Conservation (phyloP, 192 early-diverging fungal genomes). For the Entomortierella chlamydospora region DNA sequence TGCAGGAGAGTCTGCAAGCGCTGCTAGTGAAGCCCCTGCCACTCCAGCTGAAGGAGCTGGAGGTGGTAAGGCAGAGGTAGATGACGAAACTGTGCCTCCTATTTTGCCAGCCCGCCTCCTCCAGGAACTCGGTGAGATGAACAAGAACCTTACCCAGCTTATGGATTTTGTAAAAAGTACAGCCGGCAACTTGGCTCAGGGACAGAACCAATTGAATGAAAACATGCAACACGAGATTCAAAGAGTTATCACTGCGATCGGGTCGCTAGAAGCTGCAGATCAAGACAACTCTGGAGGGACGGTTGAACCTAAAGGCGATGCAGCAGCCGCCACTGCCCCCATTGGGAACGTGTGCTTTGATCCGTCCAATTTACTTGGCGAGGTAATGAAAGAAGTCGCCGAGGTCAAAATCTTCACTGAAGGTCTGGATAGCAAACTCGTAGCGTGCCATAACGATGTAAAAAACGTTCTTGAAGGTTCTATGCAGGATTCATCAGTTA, state of each 20-base stretch:
- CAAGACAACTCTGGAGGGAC: not conserved
- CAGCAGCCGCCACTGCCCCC: not conserved
- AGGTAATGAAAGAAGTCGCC: not conserved
- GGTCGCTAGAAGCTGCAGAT: not conserved
- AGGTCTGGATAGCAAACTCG: not conserved
- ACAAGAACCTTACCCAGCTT: not conserved
- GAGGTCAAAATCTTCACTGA: not conserved
- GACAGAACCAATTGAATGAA: constrained; percentile 10
- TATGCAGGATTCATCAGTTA: constrained; percentile 11
- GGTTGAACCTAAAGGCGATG: not conserved
- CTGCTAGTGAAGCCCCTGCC: not conserved
- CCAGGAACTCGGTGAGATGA: constrained; percentile 25
- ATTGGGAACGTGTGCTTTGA: not conserved
- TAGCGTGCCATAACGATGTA: constrained; percentile 3
- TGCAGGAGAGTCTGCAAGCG: not conserved
- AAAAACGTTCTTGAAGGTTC: constrained; percentile 4
- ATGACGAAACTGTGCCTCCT: no score
- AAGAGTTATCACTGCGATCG: constrained; percentile 10
- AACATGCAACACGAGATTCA: constrained; percentile 5
- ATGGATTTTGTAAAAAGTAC: not conserved
- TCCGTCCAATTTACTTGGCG: constrained; percentile 12
- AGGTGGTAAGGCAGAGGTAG: not conserved
- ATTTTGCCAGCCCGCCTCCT: not conserved
- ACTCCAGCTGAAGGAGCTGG: not conserved
- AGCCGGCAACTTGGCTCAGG: not conserved